These are phyloP conservation scores for Lentinula lateritia DNA, from an alignment of 768 basidiomycete species.

Conservation along the genomic window DNA sequence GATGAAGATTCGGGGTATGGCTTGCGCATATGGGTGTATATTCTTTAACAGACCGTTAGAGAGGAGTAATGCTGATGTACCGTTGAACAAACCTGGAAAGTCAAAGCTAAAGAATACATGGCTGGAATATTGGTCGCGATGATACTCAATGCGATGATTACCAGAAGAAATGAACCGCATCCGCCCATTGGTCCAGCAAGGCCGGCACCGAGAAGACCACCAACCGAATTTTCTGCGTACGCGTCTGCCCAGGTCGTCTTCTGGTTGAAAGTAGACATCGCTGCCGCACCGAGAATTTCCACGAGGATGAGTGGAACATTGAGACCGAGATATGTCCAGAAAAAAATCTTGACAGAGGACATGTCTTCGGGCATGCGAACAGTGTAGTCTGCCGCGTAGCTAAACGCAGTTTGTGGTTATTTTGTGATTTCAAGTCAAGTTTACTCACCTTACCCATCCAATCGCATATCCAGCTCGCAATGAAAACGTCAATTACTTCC, in stretches of 20 bases:
- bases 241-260: conserved; percentile 38
- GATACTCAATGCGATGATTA: conserved; percentile 49
- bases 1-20: conserved; percentile 29
- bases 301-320: conserved; percentile 30
- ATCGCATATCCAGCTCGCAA: not conserved
- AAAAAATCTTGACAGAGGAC: conserved; percentile 31
- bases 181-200: conserved; percentile 38
- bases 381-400: conserved; percentile 50
- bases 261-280: conserved; percentile 32
- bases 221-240: conserved; percentile 23
- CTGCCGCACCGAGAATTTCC: conserved; percentile 37
- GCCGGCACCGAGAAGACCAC: conserved; percentile 40
- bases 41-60: conserved; percentile 26
- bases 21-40: conserved; percentile 23
- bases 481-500: not conserved
- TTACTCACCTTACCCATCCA: conserved; percentile 1
- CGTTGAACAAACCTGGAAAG: conserved; percentile 29
- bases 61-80: not conserved
- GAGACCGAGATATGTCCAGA: conserved; percentile 48
- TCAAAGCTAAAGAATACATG: conserved; percentile 55
- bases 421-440: not conserved
- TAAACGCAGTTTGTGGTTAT: not conserved
- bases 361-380: conserved; percentile 36
- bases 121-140: too few relatives aligned
- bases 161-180: conserved; percentile 52